phyloP scores from a whole-genome alignment of 768 basidiomycete species.

The Suillus discolor region DNA sequence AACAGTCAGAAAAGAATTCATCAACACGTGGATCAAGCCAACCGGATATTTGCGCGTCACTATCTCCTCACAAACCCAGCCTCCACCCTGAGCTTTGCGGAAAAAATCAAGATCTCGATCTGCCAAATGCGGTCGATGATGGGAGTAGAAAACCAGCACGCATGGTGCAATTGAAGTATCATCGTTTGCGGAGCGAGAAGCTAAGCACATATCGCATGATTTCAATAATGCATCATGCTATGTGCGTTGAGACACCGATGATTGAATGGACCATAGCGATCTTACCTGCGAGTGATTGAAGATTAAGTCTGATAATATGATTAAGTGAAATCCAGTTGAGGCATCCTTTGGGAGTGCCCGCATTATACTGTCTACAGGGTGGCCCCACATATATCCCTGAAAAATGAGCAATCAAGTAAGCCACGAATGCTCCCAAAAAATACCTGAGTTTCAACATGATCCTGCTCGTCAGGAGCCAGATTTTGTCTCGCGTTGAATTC shows the following conservation, averaged over 20 bases:
- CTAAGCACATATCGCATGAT: constrained; percentile 60
- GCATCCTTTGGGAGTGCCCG: constrained; percentile 22
- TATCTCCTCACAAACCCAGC: constrained; percentile 78
- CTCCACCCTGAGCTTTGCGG: constrained; percentile 53
- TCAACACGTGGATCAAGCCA: constrained; percentile 21
- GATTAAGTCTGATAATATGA: constrained; percentile 90
- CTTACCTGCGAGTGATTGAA: constrained; percentile 92
- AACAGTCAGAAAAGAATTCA: neutral
- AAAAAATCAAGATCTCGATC: constrained; percentile 87
- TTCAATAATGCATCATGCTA: constrained; percentile 82
- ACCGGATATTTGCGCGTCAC: constrained; percentile 66
- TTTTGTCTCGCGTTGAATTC: constrained; percentile 67
- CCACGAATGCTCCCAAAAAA: constrained; percentile 28
- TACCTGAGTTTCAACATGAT: constrained; percentile 36
- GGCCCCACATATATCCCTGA: constrained; percentile 87
- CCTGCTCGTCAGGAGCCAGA: constrained; percentile 28
- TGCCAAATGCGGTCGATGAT: constrained; percentile 85
- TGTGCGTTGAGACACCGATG: constrained; percentile 2
- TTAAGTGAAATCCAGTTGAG: constrained; percentile 61
- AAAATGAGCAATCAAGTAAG: constrained; percentile 2
- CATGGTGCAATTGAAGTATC: constrained; percentile 30
- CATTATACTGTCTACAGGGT: constrained; percentile 41
- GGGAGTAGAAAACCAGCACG: constrained; percentile 85
- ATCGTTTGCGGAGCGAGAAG: constrained; percentile 23
- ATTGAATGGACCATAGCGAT: neutral